Conservation (phyloP, 129 eudicot species). For the Rutidosis leptorrhynchoides region DNA sequence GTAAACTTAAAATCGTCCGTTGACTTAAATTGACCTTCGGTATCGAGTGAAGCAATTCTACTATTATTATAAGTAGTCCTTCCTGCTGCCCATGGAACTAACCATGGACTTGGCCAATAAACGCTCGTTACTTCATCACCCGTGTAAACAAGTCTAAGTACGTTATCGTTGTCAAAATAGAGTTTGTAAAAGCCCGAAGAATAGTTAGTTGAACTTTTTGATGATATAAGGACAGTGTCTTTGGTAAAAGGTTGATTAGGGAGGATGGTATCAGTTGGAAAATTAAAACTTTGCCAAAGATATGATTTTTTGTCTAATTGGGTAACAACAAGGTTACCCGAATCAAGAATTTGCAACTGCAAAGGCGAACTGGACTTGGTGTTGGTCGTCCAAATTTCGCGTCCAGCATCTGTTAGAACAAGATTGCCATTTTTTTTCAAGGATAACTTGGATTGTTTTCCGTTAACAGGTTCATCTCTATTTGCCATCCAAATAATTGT, state of each 20-base stretch:
- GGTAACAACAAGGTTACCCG: neutral
- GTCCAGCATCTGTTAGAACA: neutral
- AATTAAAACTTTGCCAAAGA: neutral
- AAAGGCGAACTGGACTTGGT: neutral
- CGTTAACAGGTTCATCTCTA: neutral
- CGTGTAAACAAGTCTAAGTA: neutral
- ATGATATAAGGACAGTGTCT: neutral
- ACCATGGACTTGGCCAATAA: neutral
- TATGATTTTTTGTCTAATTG: neutral
- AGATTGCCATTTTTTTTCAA: neutral
- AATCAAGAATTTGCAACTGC: neutral
- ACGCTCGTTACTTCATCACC: neutral
- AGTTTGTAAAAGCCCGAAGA: neutral
- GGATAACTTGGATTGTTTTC: neutral
- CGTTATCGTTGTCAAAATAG: neutral
- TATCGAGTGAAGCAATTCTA: neutral
- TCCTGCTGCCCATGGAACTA: neutral
- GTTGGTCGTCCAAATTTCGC: neutral
- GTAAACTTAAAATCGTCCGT: neutral
- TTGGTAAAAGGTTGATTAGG: neutral
- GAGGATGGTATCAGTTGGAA: neutral
- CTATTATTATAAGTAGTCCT: slow-evolving; percentile 2
- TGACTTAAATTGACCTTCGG: neutral
- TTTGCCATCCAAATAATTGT: slow-evolving; percentile 1
- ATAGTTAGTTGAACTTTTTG: neutral